A percentile compares a stretch with the other conserved stretches of the same genome.
phyloP scores from a whole-genome alignment of 768 basidiomycete species.

The Podaxis sp. region DNA sequence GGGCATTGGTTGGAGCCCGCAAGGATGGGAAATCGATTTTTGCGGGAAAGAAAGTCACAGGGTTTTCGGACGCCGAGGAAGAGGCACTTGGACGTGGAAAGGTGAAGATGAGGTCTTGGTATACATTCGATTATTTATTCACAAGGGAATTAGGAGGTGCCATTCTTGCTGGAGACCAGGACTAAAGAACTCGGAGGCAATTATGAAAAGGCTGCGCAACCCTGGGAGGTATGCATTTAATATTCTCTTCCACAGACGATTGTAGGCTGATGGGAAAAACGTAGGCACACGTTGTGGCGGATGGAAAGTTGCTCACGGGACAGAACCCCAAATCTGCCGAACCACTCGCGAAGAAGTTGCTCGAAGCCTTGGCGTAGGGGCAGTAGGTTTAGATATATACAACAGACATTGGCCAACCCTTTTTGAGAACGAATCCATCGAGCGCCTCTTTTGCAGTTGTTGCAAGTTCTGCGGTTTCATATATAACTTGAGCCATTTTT shows the following conservation, averaged over 20 bases:
- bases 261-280: background rate
- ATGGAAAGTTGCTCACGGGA: conserved; percentile 64
- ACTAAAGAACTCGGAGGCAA: conserved; percentile 64
- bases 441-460: conserved; percentile 77
- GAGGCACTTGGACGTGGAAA: conserved; percentile 42
- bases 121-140: background rate
- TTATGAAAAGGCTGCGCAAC: conserved; percentile 55
- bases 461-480: conserved; percentile 75
- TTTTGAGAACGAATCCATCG: conserved; percentile 85
- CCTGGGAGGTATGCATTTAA: conserved; percentile 50
- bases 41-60: conserved; percentile 54
- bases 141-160: conserved; percentile 42
- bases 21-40: conserved; percentile 64
- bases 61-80: conserved; percentile 76
- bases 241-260: background rate
- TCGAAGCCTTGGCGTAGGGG: conserved; percentile 12
- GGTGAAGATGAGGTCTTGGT: conserved; percentile 27
- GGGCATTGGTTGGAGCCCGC: conserved; percentile 61
- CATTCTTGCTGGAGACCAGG: conserved; percentile 72
- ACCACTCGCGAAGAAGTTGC: conserved; percentile 12
- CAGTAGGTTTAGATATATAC: conserved; percentile 49
- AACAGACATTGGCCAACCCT: conserved; percentile 82
- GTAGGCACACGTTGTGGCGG: conserved; percentile 53
- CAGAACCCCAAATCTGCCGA: conserved; percentile 73
- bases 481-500: conserved; percentile 81